These are phyloP conservation scores for Trichoderma brevicompactum DNA, from an alignment of 2,329 filamentous ascomycete genomes.

Conservation along the genomic window DNA sequence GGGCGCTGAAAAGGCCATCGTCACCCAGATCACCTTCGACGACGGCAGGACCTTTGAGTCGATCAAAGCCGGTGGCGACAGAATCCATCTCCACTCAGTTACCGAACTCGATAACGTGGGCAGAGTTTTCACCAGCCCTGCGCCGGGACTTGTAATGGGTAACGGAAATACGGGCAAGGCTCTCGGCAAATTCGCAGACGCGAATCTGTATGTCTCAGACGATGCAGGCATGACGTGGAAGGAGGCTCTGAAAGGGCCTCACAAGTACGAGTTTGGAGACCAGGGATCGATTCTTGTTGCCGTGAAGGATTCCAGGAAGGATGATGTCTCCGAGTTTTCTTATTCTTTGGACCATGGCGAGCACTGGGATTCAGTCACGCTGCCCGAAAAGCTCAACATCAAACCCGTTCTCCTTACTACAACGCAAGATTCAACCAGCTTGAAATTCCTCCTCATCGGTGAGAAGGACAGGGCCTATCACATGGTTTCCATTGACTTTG, in stretches of 20 bases:
- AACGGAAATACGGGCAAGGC: slow-evolving; percentile 85
- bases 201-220: slow-evolving; percentile 85
- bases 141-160: slow-evolving; percentile 91
- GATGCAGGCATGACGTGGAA: slow-evolving; percentile 88
- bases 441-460: slow-evolving; percentile 85
- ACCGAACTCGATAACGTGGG: slow-evolving; percentile 83
- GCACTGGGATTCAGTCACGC: slow-evolving; percentile 73
- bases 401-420: slow-evolving; percentile 78
- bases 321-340: slow-evolving; percentile 60
- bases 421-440: slow-evolving; percentile 86
- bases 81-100: slow-evolving; percentile 88
- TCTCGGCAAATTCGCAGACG: slow-evolving; percentile 71
- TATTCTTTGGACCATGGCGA: slow-evolving; percentile 93
- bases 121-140: slow-evolving; percentile 88
- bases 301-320: slow-evolving; percentile 70
- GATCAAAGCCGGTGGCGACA: slow-evolving; percentile 69
- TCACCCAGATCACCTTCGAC: slow-evolving; percentile 89
- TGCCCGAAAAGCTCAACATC: slow-evolving; percentile 70
- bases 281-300: slow-evolving; percentile 88
- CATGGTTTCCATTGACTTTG: slow-evolving; percentile 82
- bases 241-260: slow-evolving; percentile 73
- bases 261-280: slow-evolving; percentile 96
- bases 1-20: slow-evolving; percentile 66
- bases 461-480: slow-evolving; percentile 60
- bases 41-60: slow-evolving; percentile 85